phyloP scores from a whole-genome alignment of 2,329 filamentous ascomycete species.

The Beauveria brongniartii region DNA sequence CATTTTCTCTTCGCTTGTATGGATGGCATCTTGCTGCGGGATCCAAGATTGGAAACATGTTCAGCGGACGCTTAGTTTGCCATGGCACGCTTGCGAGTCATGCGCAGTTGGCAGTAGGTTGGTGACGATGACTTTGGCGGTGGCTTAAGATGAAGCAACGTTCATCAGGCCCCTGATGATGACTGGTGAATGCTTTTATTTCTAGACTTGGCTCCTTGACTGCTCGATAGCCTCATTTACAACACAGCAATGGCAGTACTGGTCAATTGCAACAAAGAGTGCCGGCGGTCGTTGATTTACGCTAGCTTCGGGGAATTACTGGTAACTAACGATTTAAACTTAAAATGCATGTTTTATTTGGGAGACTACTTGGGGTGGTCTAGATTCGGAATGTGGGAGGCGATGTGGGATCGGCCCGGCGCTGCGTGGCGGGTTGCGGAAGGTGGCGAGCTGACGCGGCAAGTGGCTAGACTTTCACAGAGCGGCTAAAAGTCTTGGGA shows the following conservation, averaged over 20 bases:
- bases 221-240: no score
- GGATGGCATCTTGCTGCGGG: background rate
- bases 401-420: background rate
- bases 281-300: no score
- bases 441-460: conserved; percentile 7
- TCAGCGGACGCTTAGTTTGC: background rate
- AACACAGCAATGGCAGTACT: no score
- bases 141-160: background rate
- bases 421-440: background rate
- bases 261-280: background rate
- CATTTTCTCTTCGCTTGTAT: background rate
- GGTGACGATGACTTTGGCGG: background rate
- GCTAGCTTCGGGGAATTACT: background rate
- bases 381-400: conserved; percentile 3
- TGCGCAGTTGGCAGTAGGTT: background rate
- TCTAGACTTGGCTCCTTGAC: no score
- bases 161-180: no score
- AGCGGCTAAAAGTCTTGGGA: background rate
- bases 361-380: no score
- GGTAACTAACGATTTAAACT: background rate
- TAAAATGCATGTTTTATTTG: background rate
- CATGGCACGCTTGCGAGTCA: background rate
- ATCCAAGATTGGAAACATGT: background rate
- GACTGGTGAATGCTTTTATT: no score
- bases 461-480: background rate